Conservation (phyloP, 2,329 filamentous ascomycete species). For the Ceratocystis cacaofunesta region DNA sequence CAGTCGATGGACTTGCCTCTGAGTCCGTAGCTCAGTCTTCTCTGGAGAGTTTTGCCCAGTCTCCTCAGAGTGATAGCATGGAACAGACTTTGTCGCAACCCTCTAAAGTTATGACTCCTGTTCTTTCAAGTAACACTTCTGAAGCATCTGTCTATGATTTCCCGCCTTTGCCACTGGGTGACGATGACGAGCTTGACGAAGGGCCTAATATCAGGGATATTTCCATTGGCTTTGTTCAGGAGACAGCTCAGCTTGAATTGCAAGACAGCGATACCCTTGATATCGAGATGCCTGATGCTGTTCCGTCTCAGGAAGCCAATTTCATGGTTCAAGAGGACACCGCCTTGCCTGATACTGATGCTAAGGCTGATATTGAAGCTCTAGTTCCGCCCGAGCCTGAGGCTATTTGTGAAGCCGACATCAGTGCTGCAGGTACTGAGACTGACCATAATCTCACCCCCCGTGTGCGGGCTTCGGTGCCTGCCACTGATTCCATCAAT, state of each 20-base stretch:
- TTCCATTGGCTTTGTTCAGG: neutral
- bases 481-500: constrained; percentile 1
- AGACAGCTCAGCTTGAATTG: neutral
- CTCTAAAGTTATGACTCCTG: neutral
- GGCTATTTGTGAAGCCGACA: neutral
- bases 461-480: constrained; percentile 3
- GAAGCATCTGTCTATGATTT: neutral
- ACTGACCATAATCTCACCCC: constrained; percentile 1
- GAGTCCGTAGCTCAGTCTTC: neutral
- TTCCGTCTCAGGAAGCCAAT: neutral
- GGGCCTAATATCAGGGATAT: neutral
- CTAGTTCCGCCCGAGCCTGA: too few species aligned
- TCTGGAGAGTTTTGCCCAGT: neutral
- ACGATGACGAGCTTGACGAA: neutral
- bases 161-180: neutral
- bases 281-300: neutral
- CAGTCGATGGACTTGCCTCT: neutral
- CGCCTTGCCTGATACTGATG: neutral
- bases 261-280: neutral
- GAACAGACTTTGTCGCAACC: neutral
- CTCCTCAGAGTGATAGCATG: neutral
- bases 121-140: neutral
- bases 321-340: too few species aligned
- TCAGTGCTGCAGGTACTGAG: neutral
- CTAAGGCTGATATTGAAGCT: neutral